Base-by-base conservation (phyloP, 2,329 filamentous ascomycete genomes). In the Pseudovirgaria hyperparasitica region DNA sequence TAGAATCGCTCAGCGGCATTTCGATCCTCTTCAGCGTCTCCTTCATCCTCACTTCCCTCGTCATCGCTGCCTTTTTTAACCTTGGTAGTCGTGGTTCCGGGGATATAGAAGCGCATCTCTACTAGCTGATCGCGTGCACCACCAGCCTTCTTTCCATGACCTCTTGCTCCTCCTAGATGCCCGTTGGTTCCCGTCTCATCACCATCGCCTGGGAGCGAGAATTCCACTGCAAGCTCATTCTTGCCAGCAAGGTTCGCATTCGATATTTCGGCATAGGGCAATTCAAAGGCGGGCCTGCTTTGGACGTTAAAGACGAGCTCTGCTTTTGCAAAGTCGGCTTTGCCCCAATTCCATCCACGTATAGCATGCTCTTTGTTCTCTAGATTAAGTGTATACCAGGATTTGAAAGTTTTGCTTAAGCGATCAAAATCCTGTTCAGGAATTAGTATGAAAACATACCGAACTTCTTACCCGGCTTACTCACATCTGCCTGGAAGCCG, bases 331-430 rank as follows among this genome's bases (percentile, higher is more conserved):
- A 98, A 93, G 46, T 98, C 90, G 38, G 84, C 82, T 60, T 96
- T 98, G 46, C 90, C 90, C 92, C 90, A 98, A 55, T 98, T 98
- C 90, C 90, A 98, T 30, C 90, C 90, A 42, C 90, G 76, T 32
- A 98, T 64, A 14, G 90, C 85, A 55, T 96, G 90, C 57, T 98
- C 90, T 55, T 82, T 84, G 54, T 73, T 82, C 53, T 96, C 86
- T 32, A 98, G 70, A 45, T 76, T 85, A 46, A 90, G 79, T 59
- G 84, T 90, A 60, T 96, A 98, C 82, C 87, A 96, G 48, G 87
- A 82, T 63, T 94, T 96, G 69, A 98, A 94, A 41, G 90, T 73
- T 54, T 93, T 94, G 58, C 65, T 70, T 9, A 94, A 63, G 29
- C 90, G 82, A 40, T 98, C 90, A 42, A 84, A 82, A 54, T 98